These are phyloP conservation scores for Hypsizygus ulmarius DNA, from an alignment of 1,284 basidiomycete species.

Conservation along the genomic window DNA sequence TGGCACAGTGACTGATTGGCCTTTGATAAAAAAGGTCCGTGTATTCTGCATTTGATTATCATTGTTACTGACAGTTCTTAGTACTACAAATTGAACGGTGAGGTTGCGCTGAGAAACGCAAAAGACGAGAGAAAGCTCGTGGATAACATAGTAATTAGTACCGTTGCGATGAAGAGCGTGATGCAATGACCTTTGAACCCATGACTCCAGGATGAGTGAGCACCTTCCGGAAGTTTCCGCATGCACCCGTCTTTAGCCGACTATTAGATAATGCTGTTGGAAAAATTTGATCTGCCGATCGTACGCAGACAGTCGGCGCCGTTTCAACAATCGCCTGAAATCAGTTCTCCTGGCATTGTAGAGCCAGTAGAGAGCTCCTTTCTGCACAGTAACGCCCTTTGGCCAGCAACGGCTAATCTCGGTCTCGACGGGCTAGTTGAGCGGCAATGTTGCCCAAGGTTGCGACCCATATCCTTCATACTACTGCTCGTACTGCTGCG, in stretches of 20 bases:
- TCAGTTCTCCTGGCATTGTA: too few relatives aligned
- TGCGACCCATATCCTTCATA: slow-evolving; percentile 70
- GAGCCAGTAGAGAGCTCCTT: neutral
- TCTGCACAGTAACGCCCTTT: neutral
- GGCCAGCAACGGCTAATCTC: neutral
- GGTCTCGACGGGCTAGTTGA: neutral
- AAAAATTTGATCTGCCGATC: neutral
- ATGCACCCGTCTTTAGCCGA: slow-evolving; percentile 10
- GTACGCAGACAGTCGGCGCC: slow-evolving; percentile 3
- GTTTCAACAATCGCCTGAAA: neutral
- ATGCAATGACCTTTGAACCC: slow-evolving; percentile 4
- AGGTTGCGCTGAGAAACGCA: neutral
- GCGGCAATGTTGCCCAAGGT: slow-evolving; percentile 73
- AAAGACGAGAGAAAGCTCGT: neutral
- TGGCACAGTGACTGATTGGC: slow-evolving; percentile 64
- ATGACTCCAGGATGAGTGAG: neutral
- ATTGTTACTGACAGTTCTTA: neutral
- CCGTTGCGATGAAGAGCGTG: slow-evolving; percentile 20
- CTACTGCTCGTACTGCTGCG: slow-evolving; percentile 70
- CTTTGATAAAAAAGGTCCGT: slow-evolving; percentile 66
- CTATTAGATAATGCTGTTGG: neutral
- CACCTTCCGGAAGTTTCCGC: slow-evolving; percentile 12
- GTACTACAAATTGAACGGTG: slow-evolving; percentile 17
- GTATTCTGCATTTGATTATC: neutral
- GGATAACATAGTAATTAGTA: slow-evolving; percentile 19